phyloP scores from a whole-genome alignment of 345 rosid species.

The Salix exigua region DNA sequence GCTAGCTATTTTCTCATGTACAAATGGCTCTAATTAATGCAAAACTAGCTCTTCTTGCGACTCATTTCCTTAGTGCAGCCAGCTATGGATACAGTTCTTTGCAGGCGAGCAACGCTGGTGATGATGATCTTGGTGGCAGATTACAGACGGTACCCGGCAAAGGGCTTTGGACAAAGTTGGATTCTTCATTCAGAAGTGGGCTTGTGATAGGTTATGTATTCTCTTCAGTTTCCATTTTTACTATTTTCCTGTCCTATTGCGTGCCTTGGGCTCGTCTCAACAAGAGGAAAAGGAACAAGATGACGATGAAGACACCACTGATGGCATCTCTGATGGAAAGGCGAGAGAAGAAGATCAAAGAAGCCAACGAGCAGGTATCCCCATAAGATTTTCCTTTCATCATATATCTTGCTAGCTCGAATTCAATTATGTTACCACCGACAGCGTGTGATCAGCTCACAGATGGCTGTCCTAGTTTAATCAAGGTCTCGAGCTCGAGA shows the following conservation, averaged over 20 bases:
- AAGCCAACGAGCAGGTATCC: not conserved
- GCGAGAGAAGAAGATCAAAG: too few relatives aligned
- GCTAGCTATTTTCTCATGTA: too few relatives aligned
- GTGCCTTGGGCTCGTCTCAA: not conserved
- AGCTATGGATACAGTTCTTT: not conserved
- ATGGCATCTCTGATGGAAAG: too few relatives aligned
- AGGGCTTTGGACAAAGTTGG: not conserved
- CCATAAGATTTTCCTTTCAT: not conserved
- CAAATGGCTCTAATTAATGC: too few relatives aligned
- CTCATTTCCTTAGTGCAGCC: too few relatives aligned
- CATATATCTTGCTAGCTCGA: not conserved
- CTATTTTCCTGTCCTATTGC: slow-evolving; percentile 1
- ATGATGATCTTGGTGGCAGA: not conserved
- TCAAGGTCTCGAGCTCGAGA: too few relatives aligned
- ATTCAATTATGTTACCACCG: not conserved
- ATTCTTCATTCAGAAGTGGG: slow-evolving; percentile 1
- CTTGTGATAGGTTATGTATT: slow-evolving; percentile 7
- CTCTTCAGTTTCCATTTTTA: not conserved
- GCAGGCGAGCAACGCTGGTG: not conserved
- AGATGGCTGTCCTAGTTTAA: too few relatives aligned
- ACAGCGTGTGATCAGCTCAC: too few relatives aligned
- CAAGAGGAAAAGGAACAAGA: too few relatives aligned
- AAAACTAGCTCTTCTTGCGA: too few relatives aligned
- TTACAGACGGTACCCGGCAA: too few relatives aligned
- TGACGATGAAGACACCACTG: too few relatives aligned